Evolutionary conservation across 441 rosid genomes (phyloP).

Genomic region (Euphorbia schlechtendalii): DNA sequence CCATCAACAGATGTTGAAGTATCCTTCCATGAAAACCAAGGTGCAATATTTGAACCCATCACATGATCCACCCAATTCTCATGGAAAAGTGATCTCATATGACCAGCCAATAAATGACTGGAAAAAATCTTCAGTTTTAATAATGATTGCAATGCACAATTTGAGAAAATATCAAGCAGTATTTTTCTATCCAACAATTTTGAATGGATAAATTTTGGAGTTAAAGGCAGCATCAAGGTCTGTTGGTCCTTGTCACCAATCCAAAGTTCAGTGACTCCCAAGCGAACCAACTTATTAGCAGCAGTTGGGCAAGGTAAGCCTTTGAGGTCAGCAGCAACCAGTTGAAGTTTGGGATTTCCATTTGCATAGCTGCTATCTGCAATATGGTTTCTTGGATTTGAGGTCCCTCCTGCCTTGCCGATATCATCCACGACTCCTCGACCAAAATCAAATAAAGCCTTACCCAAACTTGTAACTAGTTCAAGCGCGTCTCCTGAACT

Average conservation of each 20-base stretch:
- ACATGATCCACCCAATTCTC: conserved; percentile 81
- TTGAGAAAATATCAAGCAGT: conserved; percentile 61
- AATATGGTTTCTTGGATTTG: conserved; percentile 31
- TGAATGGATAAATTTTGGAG: conserved; percentile 77
- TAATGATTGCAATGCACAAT: conserved; percentile 43
- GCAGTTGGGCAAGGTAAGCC: conserved; percentile 95
- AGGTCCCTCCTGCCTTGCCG: conserved; percentile 65
- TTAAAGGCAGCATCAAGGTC: conserved; percentile 67
- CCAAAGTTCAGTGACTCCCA: conserved; percentile 85
- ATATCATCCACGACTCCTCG: conserved; percentile 96
- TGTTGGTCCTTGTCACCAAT: conserved; percentile 87
- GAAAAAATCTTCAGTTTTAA: conserved; percentile 75
- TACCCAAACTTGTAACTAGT: conserved; percentile 92
- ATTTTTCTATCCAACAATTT: conserved; percentile 70
- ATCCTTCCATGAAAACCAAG: conserved; percentile 97
- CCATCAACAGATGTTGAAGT: conserved; percentile 58
- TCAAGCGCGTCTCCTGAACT: conserved; percentile 97
- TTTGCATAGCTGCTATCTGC: conserved; percentile 31
- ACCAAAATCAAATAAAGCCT: conserved; percentile 93
- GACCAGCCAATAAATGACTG: conserved; percentile 61
- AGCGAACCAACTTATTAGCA: conserved; percentile 56
- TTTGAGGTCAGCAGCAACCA: conserved; percentile 59
- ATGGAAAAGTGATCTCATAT: conserved; percentile 78
- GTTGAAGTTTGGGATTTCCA: conserved; percentile 44
- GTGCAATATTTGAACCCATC: conserved; percentile 54